Conservation (phyloP, 768 basidiomycete genomes). For the Tylopilus vinaceipallidus region DNA sequence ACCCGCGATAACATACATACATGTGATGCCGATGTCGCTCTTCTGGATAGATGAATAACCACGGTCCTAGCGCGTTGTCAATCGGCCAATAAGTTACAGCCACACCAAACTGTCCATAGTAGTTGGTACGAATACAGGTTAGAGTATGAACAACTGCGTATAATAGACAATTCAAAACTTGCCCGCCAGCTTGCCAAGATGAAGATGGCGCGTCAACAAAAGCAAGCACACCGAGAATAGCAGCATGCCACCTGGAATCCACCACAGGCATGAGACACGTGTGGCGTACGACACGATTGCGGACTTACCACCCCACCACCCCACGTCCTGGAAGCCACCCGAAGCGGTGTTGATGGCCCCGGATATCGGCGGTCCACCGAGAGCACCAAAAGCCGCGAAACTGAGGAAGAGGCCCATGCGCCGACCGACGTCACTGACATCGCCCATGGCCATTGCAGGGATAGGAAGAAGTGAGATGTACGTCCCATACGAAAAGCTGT, state of each 20-base stretch:
- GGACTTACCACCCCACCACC: constrained; percentile 41
- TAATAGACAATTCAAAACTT: no score
- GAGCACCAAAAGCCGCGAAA: constrained; percentile 57
- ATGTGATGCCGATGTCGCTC: no score
- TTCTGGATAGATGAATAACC: no score
- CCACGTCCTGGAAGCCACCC: constrained; percentile 39
- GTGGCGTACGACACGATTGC: background rate
- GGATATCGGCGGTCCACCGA: constrained; percentile 71
- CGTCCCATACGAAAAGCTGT: constrained; percentile 58
- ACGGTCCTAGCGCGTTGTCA: no score
- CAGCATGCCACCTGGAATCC: constrained; percentile 34
- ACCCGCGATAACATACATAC: no score
- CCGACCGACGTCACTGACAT: constrained; percentile 58
- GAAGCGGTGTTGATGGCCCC: constrained; percentile 60
- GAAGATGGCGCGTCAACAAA: constrained; percentile 38
- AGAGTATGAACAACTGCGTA: no score
- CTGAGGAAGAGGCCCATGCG: constrained; percentile 65
- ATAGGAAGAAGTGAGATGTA: constrained; percentile 55
- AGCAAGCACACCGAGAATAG: constrained; percentile 43
- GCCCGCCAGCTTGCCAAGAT: constrained; percentile 38
- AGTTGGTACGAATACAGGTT: no score
- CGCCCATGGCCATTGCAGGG: constrained; percentile 63
- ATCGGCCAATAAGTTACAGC: no score
- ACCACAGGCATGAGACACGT: background rate
- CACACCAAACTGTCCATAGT: no score